Base-by-base conservation (phyloP, 2,329 filamentous ascomycete genomes). In the Penicillium sclerotiorum region DNA sequence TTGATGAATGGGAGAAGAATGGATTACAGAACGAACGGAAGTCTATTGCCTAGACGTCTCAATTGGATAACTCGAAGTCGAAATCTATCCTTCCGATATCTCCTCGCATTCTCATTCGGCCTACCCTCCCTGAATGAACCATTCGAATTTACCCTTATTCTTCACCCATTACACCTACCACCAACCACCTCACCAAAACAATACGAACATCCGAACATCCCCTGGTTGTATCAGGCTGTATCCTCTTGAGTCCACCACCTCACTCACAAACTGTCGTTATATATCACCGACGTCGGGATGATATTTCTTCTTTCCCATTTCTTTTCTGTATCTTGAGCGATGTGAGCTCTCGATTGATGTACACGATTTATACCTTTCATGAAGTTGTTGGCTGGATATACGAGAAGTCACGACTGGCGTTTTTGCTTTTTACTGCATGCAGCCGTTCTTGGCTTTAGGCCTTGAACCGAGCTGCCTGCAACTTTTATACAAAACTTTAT, bases 1-100 rank as follows among this genome's bases (percentile, higher is more conserved):
- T 77, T 18, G 55, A 60, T 13, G 66, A 69, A 35, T 71, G 69
- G 69, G 62, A 66, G 42, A 54, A 32, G 33, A 52, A 58, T 37
- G 50, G 41, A 13, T 36, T 62, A 27, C 18, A 45, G 27, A 18
- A 30, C 8, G 50, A 58, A 38, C 51, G 53, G n/a, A 61, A 41
- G n/a, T 21, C 35, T 15, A 11, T 9, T 9, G 33, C 15, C 7
- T 36, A 36, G n/a, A 17, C 33, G 15, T 36, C 33, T 36, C 18
- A 15, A 32, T 32, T 5, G 11, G 9, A 8, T 3, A 7, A 35
- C n/a, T 15, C 15, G n/a, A 18, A 15, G 5, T 13, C 9, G 5
- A 18, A 8, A 4, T 17, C 9, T 13, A 15, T 18, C 32, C 5
- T 13, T 5, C 18, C 4, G 15, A 15, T 17, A 4, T 6, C 12